These are phyloP conservation scores for Citrullus mucosospermus DNA, from an alignment of 306 rosid genomes.

Conservation along the genomic window DNA sequence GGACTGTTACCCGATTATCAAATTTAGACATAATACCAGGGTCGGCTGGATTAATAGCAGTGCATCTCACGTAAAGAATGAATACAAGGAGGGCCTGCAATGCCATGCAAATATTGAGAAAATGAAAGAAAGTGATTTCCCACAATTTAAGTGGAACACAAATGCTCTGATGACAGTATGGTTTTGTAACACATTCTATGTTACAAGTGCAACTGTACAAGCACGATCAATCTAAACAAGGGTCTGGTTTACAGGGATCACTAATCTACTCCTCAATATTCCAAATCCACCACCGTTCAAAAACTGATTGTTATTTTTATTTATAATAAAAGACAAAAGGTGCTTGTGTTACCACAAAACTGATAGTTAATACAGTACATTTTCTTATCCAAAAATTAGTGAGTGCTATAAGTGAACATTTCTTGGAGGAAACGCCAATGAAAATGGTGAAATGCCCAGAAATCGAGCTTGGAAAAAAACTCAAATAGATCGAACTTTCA, in stretches of 20 bases:
- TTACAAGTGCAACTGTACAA: neutral
- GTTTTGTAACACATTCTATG: neutral
- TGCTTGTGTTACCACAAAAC: neutral
- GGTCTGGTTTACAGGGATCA: neutral
- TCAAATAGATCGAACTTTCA: neutral
- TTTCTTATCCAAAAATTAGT: neutral
- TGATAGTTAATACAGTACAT: neutral
- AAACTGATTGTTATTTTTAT: neutral
- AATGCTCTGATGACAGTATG: neutral
- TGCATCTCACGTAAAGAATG: slow-evolving; percentile 83
- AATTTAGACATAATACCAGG: slow-evolving; percentile 89
- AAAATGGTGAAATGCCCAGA: neutral
- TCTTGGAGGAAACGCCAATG: neutral
- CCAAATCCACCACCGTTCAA: neutral
- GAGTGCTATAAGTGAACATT: neutral
- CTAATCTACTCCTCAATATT: neutral
- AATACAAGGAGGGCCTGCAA: slow-evolving; percentile 85
- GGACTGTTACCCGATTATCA: slow-evolving; percentile 25
- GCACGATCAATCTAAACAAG: neutral
- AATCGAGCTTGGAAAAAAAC: neutral
- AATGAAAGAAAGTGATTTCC: slow-evolving; percentile 2
- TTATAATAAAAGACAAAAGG: neutral
- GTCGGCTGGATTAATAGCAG: slow-evolving; percentile 97
- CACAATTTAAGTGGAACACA: neutral
- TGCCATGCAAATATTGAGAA: slow-evolving; percentile 19